Conservation (phyloP, 73 alveolate genomes). For the Paramecium sonneborni region DNA sequence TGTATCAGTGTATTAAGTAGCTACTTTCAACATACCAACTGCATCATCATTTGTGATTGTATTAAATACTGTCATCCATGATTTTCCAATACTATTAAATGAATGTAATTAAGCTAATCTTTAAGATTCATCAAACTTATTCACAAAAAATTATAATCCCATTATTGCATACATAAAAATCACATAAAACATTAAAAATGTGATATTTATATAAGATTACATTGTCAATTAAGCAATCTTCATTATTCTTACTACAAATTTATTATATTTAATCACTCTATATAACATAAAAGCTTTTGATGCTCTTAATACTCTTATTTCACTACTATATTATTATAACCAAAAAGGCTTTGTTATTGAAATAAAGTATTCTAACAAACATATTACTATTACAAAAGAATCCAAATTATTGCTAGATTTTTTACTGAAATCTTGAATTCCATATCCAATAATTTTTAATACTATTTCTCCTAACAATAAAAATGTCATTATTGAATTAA, state of each 20-base stretch:
- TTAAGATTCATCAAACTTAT: conserved; percentile 29
- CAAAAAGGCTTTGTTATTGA: background rate
- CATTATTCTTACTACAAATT: conserved; percentile 40
- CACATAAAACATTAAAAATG: conserved; percentile 46
- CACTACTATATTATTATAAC: background rate
- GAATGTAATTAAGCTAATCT: conserved; percentile 23
- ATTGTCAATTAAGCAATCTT: conserved; percentile 4
- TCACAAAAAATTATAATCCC: conserved; percentile 43
- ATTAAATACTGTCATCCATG: conserved; percentile 46
- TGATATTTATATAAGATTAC: background rate
- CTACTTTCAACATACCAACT: background rate
- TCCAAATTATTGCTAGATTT: background rate
- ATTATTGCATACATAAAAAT: conserved; percentile 42
- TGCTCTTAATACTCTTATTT: conserved; percentile 28
- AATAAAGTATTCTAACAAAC: background rate
- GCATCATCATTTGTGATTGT: conserved; percentile 54
- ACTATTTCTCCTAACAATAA: conserved; percentile 12
- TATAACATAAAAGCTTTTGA: conserved; percentile 35
- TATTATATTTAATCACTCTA: conserved; percentile 39
- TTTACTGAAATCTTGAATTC: background rate
- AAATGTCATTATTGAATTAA: conserved; percentile 30
- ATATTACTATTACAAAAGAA: background rate
- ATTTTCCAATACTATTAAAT: conserved; percentile 36
- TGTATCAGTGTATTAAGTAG: background rate
- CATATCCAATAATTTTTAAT: background rate